A percentile compares a stretch with the other conserved stretches of the same genome.
phyloP scores from a whole-genome alignment of 2,329 filamentous ascomycete genomes.

The Xylariomycetidae sp. region DNA sequence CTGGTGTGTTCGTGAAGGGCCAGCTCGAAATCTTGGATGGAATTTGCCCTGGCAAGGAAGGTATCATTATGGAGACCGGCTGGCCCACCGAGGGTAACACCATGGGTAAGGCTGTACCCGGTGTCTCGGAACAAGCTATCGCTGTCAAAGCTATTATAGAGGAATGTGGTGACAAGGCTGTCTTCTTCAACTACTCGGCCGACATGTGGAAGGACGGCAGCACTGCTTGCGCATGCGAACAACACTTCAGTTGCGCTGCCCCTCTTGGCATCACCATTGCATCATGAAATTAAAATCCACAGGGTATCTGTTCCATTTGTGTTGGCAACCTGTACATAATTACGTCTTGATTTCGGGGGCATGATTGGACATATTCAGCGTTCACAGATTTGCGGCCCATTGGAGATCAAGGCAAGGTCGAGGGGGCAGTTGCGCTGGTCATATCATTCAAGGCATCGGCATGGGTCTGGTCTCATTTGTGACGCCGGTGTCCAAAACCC shows the following conservation, averaged over 20 bases:
- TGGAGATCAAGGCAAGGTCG: too few species aligned
- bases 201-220: conserved; percentile 78
- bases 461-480: too few species aligned
- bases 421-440: too few species aligned
- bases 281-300: too few species aligned
- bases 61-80: conserved; percentile 84
- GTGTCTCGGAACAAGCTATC: conserved; percentile 58
- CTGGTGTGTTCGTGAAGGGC: conserved; percentile 70
- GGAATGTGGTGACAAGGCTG: conserved; percentile 60
- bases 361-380: too few species aligned
- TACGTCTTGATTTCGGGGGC: too few species aligned
- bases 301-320: too few species aligned
- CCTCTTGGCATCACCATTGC: conserved; percentile 23
- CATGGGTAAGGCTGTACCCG: conserved; percentile 71
- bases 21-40: conserved; percentile 68
- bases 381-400: too few species aligned
- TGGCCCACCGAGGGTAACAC: conserved; percentile 70
- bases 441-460: too few species aligned
- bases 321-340: too few species aligned
- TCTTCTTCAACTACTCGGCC: conserved; percentile 78
- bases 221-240: conserved; percentile 64
- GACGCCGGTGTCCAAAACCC: too few species aligned
- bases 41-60: conserved; percentile 67
- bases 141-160: conserved; percentile 70
- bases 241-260: conserved; percentile 50